Percentiles rank a stretch among this genome's conserved stretches.
These are phyloP conservation scores for Leptographium galeiforme DNA, from an alignment of 2,329 filamentous ascomycete genomes.

Conservation along the genomic window DNA sequence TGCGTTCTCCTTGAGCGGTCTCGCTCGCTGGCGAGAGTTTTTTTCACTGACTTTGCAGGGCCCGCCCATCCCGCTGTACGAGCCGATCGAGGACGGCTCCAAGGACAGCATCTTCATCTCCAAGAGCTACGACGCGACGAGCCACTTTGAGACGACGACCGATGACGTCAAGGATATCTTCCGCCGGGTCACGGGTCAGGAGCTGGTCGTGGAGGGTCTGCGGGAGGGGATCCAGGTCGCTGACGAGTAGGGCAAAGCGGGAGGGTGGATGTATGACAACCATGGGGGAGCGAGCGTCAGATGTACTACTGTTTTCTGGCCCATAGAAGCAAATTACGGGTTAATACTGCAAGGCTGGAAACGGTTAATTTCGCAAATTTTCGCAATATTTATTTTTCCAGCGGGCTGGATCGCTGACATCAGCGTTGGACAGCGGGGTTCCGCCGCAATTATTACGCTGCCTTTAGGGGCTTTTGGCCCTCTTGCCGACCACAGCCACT, in stretches of 20 bases:
- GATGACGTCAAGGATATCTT: constrained; percentile 96
- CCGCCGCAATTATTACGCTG: not conserved
- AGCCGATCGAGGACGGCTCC: constrained; percentile 68
- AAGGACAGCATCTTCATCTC: constrained; percentile 94
- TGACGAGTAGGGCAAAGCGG: constrained; percentile 37
- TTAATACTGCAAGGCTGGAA: not conserved
- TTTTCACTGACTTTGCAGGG: constrained; percentile 29
- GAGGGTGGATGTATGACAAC: not conserved
- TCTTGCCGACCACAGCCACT: no score
- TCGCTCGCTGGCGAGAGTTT: not conserved
- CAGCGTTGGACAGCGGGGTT: not conserved
- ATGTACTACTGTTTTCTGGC: not conserved
- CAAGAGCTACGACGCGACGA: constrained; percentile 96
- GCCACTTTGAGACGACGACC: constrained; percentile 84
- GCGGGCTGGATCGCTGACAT: not conserved
- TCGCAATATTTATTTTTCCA: not conserved
- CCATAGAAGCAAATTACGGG: not conserved
- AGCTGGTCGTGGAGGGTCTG: constrained; percentile 77
- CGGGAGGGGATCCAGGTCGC: constrained; percentile 65
- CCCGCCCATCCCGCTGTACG: constrained; percentile 82
- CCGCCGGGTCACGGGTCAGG: constrained; percentile 65
- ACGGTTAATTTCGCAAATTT: not conserved
- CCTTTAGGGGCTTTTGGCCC: no score
- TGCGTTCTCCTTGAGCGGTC: constrained; percentile 18
- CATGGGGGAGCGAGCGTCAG: not conserved